Evolutionary conservation across 257 asterid species (phyloP).

Genomic region (Cruciata laevipes): DNA sequence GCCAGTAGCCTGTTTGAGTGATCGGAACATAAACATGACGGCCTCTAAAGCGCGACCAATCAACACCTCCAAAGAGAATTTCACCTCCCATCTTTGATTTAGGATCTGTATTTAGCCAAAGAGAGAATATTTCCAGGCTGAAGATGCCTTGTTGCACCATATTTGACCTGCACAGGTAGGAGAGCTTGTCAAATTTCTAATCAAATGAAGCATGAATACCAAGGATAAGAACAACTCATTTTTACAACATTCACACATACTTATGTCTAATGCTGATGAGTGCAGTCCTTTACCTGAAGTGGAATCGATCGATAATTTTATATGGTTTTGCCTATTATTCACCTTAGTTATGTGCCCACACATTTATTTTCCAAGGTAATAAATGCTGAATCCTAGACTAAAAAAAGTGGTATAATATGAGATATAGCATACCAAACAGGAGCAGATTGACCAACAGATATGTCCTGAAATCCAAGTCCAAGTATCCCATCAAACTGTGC

Average conservation of each 20-base stretch:
- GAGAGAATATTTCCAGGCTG: slow-evolving; percentile 22
- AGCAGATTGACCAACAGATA: slow-evolving; percentile 13
- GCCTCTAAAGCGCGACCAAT: slow-evolving; percentile 30
- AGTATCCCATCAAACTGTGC: slow-evolving; percentile 34
- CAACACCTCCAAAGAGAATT: slow-evolving; percentile 36
- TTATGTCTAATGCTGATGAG: slow-evolving; percentile 3
- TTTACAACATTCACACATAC: not conserved
- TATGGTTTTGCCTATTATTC: not conserved
- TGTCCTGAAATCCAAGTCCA: slow-evolving; percentile 35
- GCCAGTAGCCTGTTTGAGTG: slow-evolving; percentile 31
- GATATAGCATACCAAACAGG: slow-evolving; percentile 28
- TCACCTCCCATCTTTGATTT: slow-evolving; percentile 23
- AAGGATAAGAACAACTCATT: not conserved
- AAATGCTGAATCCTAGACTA: not conserved
- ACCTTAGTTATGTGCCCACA: not conserved
- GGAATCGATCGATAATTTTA: not conserved
- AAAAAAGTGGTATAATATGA: not conserved
- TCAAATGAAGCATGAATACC: not conserved
- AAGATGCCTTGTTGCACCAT: slow-evolving; percentile 27
- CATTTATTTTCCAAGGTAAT: not conserved
- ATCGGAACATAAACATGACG: slow-evolving; percentile 26
- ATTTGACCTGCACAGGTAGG: slow-evolving; percentile 22
- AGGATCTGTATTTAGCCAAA: slow-evolving; percentile 28
- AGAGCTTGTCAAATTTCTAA: not conserved
- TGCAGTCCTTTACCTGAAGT: not conserved